Evolutionary conservation across 352 stramenopile species (phyloP), one percentile per base, ranked within the genome.

Genomic region (Globisporangium carolinianum): DNA sequence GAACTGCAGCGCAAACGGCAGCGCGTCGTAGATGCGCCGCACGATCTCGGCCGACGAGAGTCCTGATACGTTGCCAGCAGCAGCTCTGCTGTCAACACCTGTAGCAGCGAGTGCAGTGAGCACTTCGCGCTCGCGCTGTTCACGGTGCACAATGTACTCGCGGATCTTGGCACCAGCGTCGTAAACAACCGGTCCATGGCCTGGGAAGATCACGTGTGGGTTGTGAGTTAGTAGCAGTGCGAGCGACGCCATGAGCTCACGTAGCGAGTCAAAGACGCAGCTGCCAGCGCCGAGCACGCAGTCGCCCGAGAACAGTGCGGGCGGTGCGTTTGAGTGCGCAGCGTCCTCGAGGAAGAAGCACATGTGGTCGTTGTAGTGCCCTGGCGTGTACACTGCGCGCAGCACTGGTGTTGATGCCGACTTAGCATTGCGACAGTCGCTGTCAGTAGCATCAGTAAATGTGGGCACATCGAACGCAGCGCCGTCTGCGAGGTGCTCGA

Each of bases 291-390:
- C 88, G 46, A 97, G 62, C 5, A 97, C 58, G 51, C 86, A 94
- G 63, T 96, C 87, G 52, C 86, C 87, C 1, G 83, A 91, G 59
- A 96, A 94, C 8, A 96, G 59, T 7, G 65, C 55, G 66, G 51
- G 58, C 17, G 43, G 35, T 14, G 32, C 18, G 7, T 53, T 32
- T 24, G 10, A 10, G 15, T 52, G 18, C 6, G 42, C 49, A 32
- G 46, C 32, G 24, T 67, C 51, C 1, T 72, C 47, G 32, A 95
- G 55, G 9, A 91, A 32, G 37, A 96, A 94, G 59, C 80, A 88
- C 48, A 91, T 73, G 64, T 96, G 86, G 61, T 97, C 87, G 54
- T 79, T 77, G 57, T 81, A 91, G 60, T 97, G 88, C 24, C 87
- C 88, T 6, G 88, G 87, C 48, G 86, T 93, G 65, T 87, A 86